phyloP scores from a whole-genome alignment of 73 alveolate genomes.

The Durusdinium trenchii region DNA sequence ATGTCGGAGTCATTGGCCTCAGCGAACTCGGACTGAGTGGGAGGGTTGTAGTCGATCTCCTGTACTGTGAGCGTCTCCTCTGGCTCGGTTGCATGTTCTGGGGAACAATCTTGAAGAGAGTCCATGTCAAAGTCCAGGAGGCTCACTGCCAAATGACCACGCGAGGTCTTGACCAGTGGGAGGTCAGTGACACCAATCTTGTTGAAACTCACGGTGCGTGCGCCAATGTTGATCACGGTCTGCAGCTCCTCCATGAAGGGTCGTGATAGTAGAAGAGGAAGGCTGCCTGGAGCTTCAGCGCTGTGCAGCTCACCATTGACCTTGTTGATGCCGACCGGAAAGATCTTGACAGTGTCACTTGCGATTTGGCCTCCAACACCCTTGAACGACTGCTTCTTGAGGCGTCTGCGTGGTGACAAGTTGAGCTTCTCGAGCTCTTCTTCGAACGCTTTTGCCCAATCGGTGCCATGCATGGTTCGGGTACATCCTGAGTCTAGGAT shows the following conservation, averaged over 20 bases:
- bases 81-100: no score
- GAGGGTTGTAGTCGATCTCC: no score
- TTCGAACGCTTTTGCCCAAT: conserved; percentile 6
- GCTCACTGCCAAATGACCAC: not conserved
- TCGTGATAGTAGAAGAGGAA: not conserved
- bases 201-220: not conserved
- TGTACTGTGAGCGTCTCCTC: no score
- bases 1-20: no score
- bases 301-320: not conserved
- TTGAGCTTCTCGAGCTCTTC: not conserved
- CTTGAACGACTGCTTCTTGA: not conserved
- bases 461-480: not conserved
- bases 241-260: conserved; percentile 63
- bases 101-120: no score
- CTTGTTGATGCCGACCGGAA: not conserved
- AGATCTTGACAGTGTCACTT: conserved; percentile 31
- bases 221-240: not conserved
- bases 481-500: conserved; percentile 50
- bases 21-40: no score
- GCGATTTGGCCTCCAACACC: conserved; percentile 13
- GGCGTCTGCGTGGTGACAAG: not conserved
- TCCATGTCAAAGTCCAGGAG: not conserved
- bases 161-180: not conserved
- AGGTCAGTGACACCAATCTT: not conserved
- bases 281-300: not conserved